These are phyloP conservation scores for Phytophthora fragariae DNA, from an alignment of 352 stramenopile species.

Conservation along the genomic window DNA sequence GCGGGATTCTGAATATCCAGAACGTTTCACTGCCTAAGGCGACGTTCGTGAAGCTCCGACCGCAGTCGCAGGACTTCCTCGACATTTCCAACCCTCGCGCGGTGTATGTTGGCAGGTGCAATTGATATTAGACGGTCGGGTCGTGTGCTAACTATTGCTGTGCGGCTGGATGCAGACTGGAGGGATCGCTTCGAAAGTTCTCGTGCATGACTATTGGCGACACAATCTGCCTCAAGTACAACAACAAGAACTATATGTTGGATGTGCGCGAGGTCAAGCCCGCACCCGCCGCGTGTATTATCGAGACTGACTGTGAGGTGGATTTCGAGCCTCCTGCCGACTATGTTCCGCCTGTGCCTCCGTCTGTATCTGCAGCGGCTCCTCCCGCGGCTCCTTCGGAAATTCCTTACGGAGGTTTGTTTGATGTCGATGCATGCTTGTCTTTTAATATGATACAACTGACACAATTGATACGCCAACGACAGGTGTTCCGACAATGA, in stretches of 20 bases:
- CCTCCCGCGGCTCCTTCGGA: constrained; percentile 50
- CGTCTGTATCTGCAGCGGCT: constrained; percentile 19
- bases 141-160: constrained; percentile 5
- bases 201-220: constrained; percentile 98
- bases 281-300: constrained; percentile 97
- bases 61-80: constrained; percentile 98
- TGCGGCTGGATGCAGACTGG: constrained; percentile 50
- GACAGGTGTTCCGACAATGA: constrained; percentile 74
- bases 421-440: background rate
- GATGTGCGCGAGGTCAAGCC: constrained; percentile 98
- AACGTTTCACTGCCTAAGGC: constrained; percentile 97
- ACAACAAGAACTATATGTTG: constrained; percentile 98
- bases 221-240: constrained; percentile 99
- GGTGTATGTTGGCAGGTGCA: constrained; percentile 83
- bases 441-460: background rate
- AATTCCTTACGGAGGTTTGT: constrained; percentile 67
- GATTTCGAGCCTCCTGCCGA: constrained; percentile 98
- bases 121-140: background rate
- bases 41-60: constrained; percentile 98
- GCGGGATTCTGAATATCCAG: constrained; percentile 95
- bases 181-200: constrained; percentile 89
- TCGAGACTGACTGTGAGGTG: constrained; percentile 99
- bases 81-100: constrained; percentile 99
- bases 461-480: background rate
- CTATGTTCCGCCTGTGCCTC: constrained; percentile 67